Base-by-base conservation (phyloP, 495 filamentous ascomycete genomes). In the Podospora pseudopauciseta region DNA sequence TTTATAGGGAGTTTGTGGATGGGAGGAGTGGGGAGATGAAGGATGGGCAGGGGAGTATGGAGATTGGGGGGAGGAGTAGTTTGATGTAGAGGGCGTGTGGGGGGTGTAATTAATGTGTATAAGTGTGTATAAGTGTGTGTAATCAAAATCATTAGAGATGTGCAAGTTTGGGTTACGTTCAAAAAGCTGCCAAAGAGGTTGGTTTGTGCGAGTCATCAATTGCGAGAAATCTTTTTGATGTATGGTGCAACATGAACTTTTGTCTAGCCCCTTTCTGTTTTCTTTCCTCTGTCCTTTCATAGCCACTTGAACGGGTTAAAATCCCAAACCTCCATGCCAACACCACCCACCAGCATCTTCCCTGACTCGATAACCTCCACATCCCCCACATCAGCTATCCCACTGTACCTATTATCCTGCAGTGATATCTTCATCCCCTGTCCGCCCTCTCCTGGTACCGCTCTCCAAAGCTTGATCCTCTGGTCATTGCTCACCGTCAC, bases 1-100 rank as follows among this genome's bases (percentile, higher is more conserved):
- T 99, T 67, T 99, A 99, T 75, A 82, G 85, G 5, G 96, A 98
- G 82, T 99, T 99, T 82, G 86, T 97, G 4, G 89, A 89, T 6
- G 93, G 92, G 7, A 85, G 95, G 68, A 96, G 92, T 76, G 95
- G 95, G 28, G 95, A 97, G 77, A 92, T 99, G 92, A 91, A 86
- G 55, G 93, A 88, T 78, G 95, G 95, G 11, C 90, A 99, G 77
- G 93, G 90, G 1, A 87, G 87, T 28, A 95, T 86, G 77, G 95
- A 99, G 79, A 86, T 99, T 75, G 95, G 95, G 3, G 96, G 95
- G 23, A 82, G 95, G 74, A 93, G 89, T 67, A 98, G 93, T 80
- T 82, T 99, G 73, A 97, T 97, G 94, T 97, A 49, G 9, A 49
- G 9, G 7, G 9, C 2, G 39, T 49, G 39, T 49, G 13, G 9